Evolutionary conservation across 768 basidiomycete species (phyloP).

Genomic region (Guyanaporus albipodus): DNA sequence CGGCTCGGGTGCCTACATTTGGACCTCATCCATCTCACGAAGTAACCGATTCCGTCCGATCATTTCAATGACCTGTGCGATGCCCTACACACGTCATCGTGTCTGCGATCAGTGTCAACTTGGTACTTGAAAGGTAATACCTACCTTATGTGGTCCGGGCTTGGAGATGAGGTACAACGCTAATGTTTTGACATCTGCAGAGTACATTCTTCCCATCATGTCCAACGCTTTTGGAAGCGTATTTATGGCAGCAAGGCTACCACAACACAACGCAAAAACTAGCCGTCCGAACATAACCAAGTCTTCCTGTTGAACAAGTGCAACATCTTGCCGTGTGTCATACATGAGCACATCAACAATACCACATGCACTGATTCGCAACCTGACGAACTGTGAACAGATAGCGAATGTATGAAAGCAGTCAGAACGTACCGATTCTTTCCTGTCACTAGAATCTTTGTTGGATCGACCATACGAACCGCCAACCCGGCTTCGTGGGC

Average conservation of each 20-base stretch:
- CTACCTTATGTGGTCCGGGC: slow-evolving; percentile 59
- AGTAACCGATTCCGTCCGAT: slow-evolving; percentile 59
- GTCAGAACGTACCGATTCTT: slow-evolving; percentile 65
- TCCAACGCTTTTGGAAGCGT: slow-evolving; percentile 73
- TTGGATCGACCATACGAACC: slow-evolving; percentile 76
- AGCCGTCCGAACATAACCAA: slow-evolving; percentile 81
- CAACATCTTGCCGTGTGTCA: slow-evolving; percentile 60
- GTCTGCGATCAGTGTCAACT: not conserved
- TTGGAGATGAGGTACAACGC: slow-evolving; percentile 76
- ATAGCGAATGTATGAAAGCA: not conserved
- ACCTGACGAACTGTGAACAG: slow-evolving; percentile 36
- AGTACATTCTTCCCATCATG: slow-evolving; percentile 66
- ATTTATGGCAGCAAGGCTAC: slow-evolving; percentile 55
- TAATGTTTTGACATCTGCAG: slow-evolving; percentile 76
- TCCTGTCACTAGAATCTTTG: slow-evolving; percentile 84
- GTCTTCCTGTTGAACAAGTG: slow-evolving; percentile 80
- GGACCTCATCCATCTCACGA: slow-evolving; percentile 81
- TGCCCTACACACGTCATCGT: slow-evolving; percentile 41
- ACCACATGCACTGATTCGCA: slow-evolving; percentile 85
- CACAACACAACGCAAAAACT: slow-evolving; percentile 74
- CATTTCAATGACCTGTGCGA: slow-evolving; percentile 79
- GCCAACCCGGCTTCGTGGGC: slow-evolving; percentile 82
- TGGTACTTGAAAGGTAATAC: slow-evolving; percentile 1
- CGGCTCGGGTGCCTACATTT: slow-evolving; percentile 49
- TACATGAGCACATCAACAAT: slow-evolving; percentile 82